phyloP scores from a whole-genome alignment of 225 moss, liverwort and hornwort genomes.

The Rhytidiadelphus loreus region DNA sequence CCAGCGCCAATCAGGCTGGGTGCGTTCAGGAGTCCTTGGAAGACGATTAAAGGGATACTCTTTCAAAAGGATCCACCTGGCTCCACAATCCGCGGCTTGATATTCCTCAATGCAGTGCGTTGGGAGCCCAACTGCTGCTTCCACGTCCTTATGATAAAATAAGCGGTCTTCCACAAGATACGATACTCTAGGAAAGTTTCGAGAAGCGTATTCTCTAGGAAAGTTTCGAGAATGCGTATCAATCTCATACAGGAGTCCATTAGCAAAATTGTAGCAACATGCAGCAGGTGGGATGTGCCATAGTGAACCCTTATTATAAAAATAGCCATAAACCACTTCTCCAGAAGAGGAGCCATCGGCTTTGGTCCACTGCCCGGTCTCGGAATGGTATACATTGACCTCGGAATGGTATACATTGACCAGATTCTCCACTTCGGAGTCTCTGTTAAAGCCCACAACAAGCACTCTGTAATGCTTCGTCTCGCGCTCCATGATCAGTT shows the following conservation, averaged over 20 bases:
- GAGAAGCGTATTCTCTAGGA: too few species aligned
- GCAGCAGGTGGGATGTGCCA: rapidly evolving
- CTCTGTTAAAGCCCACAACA: background rate
- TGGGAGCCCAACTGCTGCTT: background rate
- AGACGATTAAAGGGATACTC: background rate
- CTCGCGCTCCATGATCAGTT: background rate
- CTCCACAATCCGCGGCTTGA: background rate
- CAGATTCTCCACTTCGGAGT: background rate
- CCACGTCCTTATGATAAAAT: background rate
- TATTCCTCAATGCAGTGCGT: background rate
- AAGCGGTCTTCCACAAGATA: background rate
- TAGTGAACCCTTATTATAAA: rapidly evolving
- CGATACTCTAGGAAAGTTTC: rapidly evolving
- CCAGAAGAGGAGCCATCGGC: background rate
- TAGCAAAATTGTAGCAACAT: background rate
- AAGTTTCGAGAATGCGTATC: too few species aligned
- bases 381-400: background rate
- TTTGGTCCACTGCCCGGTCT: background rate
- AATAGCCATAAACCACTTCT: background rate
- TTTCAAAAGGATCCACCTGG: background rate
- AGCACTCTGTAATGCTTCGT: background rate
- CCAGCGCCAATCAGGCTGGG: too few species aligned
- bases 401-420: too few species aligned
- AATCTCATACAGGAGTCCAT: background rate
- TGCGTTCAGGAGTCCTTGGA: background rate